A percentile compares a stretch with the other conserved stretches of the same genome.
Evolutionary conservation across 225 moss, liverwort and hornwort species (phyloP).

Genomic region (Sphagnum contortum): DNA sequence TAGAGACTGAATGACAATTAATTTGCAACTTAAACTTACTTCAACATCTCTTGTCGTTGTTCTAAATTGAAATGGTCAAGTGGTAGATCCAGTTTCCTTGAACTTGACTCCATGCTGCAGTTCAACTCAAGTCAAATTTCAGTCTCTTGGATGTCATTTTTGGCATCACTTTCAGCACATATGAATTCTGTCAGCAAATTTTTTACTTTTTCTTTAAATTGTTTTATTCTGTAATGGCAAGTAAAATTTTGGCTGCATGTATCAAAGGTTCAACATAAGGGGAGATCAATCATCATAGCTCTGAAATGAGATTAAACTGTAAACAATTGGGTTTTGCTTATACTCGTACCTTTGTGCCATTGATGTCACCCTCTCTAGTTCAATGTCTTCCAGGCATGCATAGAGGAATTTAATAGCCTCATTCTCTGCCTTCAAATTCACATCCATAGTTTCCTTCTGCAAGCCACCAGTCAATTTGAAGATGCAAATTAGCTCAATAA

Average conservation of each 20-base stretch:
- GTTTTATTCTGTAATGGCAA: too few species aligned
- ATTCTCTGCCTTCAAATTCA: conserved; percentile 37
- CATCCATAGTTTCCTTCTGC: conserved; percentile 5
- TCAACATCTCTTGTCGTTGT: conserved; percentile 49
- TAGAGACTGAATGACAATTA: too few species aligned
- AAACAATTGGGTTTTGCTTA: conserved; percentile 12
- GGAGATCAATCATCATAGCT: too few species aligned
- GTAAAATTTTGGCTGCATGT: too few species aligned
- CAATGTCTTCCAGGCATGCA: conserved; percentile 89
- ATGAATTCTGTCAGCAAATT: too few species aligned
- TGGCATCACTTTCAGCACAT: too few species aligned
- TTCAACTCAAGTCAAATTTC: neutral
- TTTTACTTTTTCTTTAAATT: too few species aligned
- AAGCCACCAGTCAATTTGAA: too few species aligned
- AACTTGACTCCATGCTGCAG: conserved; percentile 3
- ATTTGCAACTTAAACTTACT: conserved; percentile 25
- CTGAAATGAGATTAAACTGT: too few species aligned
- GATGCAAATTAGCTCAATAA: too few species aligned
- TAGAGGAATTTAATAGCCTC: conserved; percentile 79
- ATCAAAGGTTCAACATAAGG: too few species aligned
- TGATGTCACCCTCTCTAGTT: conserved; percentile 51
- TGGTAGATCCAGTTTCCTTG: conserved; percentile 12
- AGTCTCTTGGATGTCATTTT: neutral
- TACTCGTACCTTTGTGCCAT: neutral
- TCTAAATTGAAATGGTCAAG: conserved; percentile 58